Percentiles rank a stretch among this genome's conserved stretches.
phyloP scores from a whole-genome alignment of 805 yeast species.

The Candida awuae region DNA sequence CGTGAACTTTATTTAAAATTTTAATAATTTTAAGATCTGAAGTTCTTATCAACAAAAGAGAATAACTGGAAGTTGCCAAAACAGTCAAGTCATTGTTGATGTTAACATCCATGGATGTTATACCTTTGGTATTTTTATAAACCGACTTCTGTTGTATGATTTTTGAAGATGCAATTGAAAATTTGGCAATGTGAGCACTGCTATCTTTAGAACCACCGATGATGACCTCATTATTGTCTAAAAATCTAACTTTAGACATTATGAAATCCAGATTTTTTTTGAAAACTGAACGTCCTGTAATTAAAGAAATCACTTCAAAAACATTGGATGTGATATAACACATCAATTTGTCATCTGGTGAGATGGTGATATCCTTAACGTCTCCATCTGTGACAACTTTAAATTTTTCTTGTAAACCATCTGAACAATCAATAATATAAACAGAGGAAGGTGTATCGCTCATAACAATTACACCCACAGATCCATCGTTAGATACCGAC shows the following conservation, averaged over 20 bases:
- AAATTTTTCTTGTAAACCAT: conserved; percentile 43
- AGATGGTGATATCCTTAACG: conserved; percentile 58
- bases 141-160: conserved; percentile 36
- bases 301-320: conserved; percentile 45
- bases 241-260: conserved; percentile 28
- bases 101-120: conserved; percentile 44
- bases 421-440: conserved; percentile 47
- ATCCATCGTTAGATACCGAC: conserved; percentile 47
- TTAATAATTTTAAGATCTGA: conserved; percentile 44
- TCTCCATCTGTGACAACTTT: conserved; percentile 47
- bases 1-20: conserved; percentile 54
- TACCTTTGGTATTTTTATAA: conserved; percentile 43
- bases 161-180: conserved; percentile 34
- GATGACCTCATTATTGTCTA: conserved; percentile 30
- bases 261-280: conserved; percentile 20
- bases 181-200: conserved; percentile 37
- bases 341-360: conserved; percentile 58
- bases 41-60: conserved; percentile 49
- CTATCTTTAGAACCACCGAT: conserved; percentile 40
- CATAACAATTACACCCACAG: conserved; percentile 61
- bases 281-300: conserved; percentile 35
- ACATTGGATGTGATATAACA: conserved; percentile 52
- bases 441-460: conserved; percentile 57
- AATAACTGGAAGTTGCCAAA: conserved; percentile 57
- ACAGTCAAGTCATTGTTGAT: conserved; percentile 37